A percentile compares a stretch with the other conserved stretches of the same genome.
phyloP scores from a whole-genome alignment of 208 protist genomes.

The Porcisia hertigi region DNA sequence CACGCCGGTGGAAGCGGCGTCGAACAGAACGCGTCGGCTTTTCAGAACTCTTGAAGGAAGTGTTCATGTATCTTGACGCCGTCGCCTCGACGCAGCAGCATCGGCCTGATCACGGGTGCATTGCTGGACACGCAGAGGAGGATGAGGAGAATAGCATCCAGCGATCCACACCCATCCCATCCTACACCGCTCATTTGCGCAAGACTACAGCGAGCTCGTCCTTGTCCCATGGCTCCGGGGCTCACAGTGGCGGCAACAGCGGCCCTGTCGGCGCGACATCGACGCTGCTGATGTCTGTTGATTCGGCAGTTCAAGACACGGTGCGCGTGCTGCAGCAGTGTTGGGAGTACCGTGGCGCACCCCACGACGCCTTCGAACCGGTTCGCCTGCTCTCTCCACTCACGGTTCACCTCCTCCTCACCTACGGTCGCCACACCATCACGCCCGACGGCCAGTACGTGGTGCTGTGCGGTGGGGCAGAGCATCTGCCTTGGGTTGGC shows the following conservation, averaged over 20 bases:
- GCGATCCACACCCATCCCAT: neutral
- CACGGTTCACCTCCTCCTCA: constrained; percentile 53
- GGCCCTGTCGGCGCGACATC: neutral
- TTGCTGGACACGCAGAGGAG: constrained; percentile 13
- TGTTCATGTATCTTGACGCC: constrained; percentile 48
- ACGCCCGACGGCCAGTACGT: constrained; percentile 50
- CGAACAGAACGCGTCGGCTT: constrained; percentile 35
- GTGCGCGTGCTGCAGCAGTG: constrained; percentile 52
- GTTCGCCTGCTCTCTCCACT: constrained; percentile 43
- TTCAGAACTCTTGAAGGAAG: constrained; percentile 32
- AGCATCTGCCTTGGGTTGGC: constrained; percentile 64
- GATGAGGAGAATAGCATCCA: neutral
- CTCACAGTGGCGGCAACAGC: neutral
- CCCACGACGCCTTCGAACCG: constrained; percentile 70
- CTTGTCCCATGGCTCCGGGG: neutral
- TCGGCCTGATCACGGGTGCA: neutral
- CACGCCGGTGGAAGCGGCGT: constrained; percentile 21
- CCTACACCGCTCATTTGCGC: neutral
- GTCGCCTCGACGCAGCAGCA: constrained; percentile 16
- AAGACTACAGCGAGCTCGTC: neutral
- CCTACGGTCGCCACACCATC: constrained; percentile 50
- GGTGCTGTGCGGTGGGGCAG: constrained; percentile 49
- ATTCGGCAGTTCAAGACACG: constrained; percentile 45
- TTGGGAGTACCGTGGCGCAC: constrained; percentile 54
- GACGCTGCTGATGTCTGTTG: constrained; percentile 22